Evolutionary conservation across 2,329 filamentous ascomycete species (phyloP).

Genomic region (Hypomyces perniciosus): DNA sequence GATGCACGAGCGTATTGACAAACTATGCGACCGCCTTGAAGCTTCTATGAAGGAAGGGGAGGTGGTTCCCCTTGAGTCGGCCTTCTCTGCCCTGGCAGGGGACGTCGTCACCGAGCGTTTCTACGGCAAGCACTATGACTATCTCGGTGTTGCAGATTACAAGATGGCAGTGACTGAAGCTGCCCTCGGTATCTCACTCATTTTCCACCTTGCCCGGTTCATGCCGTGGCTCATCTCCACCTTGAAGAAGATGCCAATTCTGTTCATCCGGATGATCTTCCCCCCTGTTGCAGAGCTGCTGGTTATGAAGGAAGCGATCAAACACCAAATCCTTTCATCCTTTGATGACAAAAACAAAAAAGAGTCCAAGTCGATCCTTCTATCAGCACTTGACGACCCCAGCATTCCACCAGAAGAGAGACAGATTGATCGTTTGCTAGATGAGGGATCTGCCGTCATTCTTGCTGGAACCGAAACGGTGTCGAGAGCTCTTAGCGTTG

Average conservation of each 20-base stretch:
- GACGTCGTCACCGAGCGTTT: slow-evolving; percentile 16
- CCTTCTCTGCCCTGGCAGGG: slow-evolving; percentile 17
- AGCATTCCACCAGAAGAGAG: slow-evolving; percentile 13
- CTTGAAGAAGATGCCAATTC: slow-evolving; percentile 6
- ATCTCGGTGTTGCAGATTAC: slow-evolving; percentile 12
- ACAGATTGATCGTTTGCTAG: slow-evolving; percentile 11
- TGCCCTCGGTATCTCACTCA: slow-evolving; percentile 1
- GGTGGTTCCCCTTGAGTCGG: slow-evolving; percentile 13
- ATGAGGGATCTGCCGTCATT: slow-evolving; percentile 15
- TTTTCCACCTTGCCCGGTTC: slow-evolving; percentile 14
- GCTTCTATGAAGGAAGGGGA: not conserved
- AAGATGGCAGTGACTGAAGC: slow-evolving; percentile 7
- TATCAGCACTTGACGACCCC: slow-evolving; percentile 8
- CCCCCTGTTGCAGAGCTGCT: slow-evolving; percentile 10
- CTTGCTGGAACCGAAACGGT: slow-evolving; percentile 18
- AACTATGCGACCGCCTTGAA: slow-evolving; percentile 10
- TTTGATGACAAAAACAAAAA: not conserved
- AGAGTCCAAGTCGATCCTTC: slow-evolving; percentile 5
- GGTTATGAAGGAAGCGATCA: slow-evolving; percentile 5
- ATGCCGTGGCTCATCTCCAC: slow-evolving; percentile 8
- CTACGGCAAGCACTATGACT: slow-evolving; percentile 15
- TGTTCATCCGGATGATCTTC: slow-evolving; percentile 2
- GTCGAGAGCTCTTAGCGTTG: slow-evolving; percentile 9
- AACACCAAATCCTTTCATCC: not conserved
- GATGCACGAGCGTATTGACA: slow-evolving; percentile 14